Conservation (phyloP, 2,329 filamentous ascomycete species). For the Aspergillus sp. region DNA sequence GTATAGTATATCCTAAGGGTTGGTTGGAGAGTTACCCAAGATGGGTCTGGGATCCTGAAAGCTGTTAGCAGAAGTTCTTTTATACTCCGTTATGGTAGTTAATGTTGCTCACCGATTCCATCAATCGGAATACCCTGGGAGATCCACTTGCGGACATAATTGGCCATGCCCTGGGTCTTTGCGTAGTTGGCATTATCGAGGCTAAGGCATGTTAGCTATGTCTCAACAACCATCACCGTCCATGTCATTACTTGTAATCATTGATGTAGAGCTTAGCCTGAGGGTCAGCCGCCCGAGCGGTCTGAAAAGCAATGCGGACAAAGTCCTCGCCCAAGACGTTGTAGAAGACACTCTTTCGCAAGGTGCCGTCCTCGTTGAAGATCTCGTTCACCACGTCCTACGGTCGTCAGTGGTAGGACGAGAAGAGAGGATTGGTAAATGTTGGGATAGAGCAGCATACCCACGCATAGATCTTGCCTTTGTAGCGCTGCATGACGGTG, state of each 20-base stretch:
- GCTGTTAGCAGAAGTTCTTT: background rate
- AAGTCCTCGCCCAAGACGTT: conserved; percentile 69
- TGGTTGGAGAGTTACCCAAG: conserved; percentile 30
- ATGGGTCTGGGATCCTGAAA: conserved; percentile 56
- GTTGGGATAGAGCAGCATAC: conserved; percentile 13
- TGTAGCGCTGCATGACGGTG: conserved; percentile 33
- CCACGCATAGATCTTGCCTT: conserved; percentile 38
- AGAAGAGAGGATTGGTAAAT: no score
- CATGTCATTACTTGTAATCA: conserved; percentile 51
- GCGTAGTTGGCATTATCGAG: conserved; percentile 59
- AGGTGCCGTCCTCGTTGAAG: conserved; percentile 54
- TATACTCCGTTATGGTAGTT: conserved; percentile 16
- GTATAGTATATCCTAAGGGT: background rate
- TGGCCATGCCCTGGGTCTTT: conserved; percentile 58
- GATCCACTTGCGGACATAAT: conserved; percentile 63
- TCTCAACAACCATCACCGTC: background rate
- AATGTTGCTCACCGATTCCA: conserved; percentile 50
- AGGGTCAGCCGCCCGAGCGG: conserved; percentile 66
- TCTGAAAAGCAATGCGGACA: conserved; percentile 67
- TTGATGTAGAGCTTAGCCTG: conserved; percentile 72
- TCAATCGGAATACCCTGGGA: conserved; percentile 63
- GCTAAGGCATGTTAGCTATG: conserved; percentile 43
- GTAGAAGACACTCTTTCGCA: conserved; percentile 64
- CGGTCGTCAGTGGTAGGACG: background rate
- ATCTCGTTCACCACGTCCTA: conserved; percentile 35